Evolutionary conservation across 768 basidiomycete species (phyloP).

Genomic region (Russula abietina): DNA sequence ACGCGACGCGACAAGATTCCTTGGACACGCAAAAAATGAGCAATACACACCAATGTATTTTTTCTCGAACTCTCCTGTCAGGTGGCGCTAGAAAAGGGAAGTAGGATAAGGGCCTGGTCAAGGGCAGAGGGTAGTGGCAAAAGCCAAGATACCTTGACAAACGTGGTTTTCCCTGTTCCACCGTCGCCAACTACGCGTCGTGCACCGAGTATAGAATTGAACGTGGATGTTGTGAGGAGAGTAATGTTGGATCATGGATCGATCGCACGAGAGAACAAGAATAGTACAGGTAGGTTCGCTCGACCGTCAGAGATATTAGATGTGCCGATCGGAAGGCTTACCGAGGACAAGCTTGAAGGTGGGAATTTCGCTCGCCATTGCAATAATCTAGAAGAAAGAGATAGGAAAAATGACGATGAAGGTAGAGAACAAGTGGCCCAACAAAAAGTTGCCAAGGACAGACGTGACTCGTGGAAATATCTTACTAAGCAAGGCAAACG

Average conservation of each 20-base stretch:
- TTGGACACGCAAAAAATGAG: constrained; percentile 2
- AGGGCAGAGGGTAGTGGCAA: constrained; percentile 25
- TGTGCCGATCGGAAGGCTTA: constrained; percentile 38
- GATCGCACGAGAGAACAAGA: constrained; percentile 44
- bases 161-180: constrained; percentile 97
- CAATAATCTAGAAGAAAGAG: constrained; percentile 28
- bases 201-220: constrained; percentile 23
- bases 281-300: constrained; percentile 5
- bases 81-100: constrained; percentile 64
- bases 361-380: constrained; percentile 56
- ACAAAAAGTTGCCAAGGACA: background rate
- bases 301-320: constrained; percentile 21
- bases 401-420: constrained; percentile 39
- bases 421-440: constrained; percentile 16
- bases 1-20: constrained; percentile 1
- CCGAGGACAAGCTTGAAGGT: constrained; percentile 99
- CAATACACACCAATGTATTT: constrained; percentile 86
- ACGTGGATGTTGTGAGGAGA: constrained; percentile 21
- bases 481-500: constrained; percentile 9
- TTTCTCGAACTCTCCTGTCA: constrained; percentile 99
- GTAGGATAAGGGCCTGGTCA: constrained; percentile 56
- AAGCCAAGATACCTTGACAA: constrained; percentile 75
- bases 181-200: constrained; percentile 77
- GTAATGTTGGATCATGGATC: constrained; percentile 35
- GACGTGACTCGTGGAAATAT: constrained; percentile 22